Evolutionary conservation across 495 filamentous ascomycete genomes (phyloP), one percentile per base, ranked within the genome.

Genomic region (Penicillium longicatenatum): DNA sequence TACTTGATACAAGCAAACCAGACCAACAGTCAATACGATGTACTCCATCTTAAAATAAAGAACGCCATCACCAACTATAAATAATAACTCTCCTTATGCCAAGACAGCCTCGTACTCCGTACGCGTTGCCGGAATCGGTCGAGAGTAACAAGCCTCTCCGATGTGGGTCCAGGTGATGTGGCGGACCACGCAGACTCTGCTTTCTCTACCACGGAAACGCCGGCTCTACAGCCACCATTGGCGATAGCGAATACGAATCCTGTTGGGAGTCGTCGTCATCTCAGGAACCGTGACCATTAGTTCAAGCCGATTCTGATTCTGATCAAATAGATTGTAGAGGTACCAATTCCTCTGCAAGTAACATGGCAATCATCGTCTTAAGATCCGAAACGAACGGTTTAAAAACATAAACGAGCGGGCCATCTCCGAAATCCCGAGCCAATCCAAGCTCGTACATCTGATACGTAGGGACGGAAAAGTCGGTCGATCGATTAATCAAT

Each of bases 181-280:
- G 45, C 45, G 45, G 45, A 17, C 45, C 45, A 48, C 14, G 48
- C 48, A 51, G 48, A 51, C 0, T 51, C 48, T 51, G 30, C 17
- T 12, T 20, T 33, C 35, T 21, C 48, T 8, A 51, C 48, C 48
- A 24, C 30, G 48, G 48, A 51, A 35, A 21, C 29, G 48, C 48
- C 48, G 48, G 48, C 17, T 20, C n/a, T 17, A 24, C 48, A 37
- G 48, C 48, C 48, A 35, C 30, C 30, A 51, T 51, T 17, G 30
- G 33, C 31, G 14, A 37, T 19, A 17, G 22, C 45, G 45, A 48
- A 48, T 48, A 51, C 48, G 48, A 51, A 51, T 35, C 30, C 48
- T 7, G 19, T n/a, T n/a, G n/a, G n/a, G 5, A 22, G 2, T 39
- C 37, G 37, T 39, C 37, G 17, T 39, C 37, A 7, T 39, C 14